Percentiles rank a stretch among this genome's conserved stretches.
Conservation (phyloP, 352 stramenopile species). For the Phytophthora idaei region DNA sequence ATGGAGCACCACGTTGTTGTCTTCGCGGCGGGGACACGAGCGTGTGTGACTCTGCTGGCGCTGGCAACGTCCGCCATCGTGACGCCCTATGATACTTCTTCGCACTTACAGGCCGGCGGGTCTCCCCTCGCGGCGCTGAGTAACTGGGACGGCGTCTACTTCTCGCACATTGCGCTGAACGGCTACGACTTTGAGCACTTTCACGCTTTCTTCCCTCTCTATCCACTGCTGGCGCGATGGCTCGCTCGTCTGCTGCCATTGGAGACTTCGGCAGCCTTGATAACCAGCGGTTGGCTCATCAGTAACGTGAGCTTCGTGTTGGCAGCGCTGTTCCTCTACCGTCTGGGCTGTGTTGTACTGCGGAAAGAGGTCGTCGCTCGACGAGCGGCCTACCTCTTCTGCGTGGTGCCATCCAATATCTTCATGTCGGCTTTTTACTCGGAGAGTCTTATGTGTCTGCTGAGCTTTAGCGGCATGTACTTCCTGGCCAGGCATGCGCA, state of each 20-base stretch:
- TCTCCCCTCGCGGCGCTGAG: conserved; percentile 51
- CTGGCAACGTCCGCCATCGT: conserved; percentile 52
- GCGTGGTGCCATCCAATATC: conserved; percentile 73
- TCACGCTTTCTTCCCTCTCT: conserved; percentile 87
- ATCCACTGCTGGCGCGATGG: conserved; percentile 58
- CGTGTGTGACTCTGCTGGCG: conserved; percentile 51
- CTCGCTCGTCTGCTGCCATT: conserved; percentile 32
- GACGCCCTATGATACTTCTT: conserved; percentile 75
- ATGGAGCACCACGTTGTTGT: conserved; percentile 46
- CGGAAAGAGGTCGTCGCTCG: conserved; percentile 54
- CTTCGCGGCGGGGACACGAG: conserved; percentile 57
- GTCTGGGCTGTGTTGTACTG: conserved; percentile 62
- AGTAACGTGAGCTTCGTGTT: conserved; percentile 82
- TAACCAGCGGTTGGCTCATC: conserved; percentile 62
- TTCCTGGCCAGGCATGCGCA: conserved; percentile 48
- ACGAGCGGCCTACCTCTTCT: conserved; percentile 80
- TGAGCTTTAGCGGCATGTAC: conserved; percentile 83
- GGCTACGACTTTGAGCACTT: conserved; percentile 90
- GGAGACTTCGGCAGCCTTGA: conserved; percentile 23
- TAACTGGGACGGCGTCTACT: conserved; percentile 91
- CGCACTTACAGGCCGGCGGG: conserved; percentile 32
- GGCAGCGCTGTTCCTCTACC: conserved; percentile 74
- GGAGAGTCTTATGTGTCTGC: conserved; percentile 81
- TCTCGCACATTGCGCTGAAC: conserved; percentile 62
- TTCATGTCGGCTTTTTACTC: conserved; percentile 87